Percentiles rank a stretch among this genome's conserved stretches.
Evolutionary conservation across 2,329 filamentous ascomycete species (phyloP).

Genomic region (Alternaria burnsii): DNA sequence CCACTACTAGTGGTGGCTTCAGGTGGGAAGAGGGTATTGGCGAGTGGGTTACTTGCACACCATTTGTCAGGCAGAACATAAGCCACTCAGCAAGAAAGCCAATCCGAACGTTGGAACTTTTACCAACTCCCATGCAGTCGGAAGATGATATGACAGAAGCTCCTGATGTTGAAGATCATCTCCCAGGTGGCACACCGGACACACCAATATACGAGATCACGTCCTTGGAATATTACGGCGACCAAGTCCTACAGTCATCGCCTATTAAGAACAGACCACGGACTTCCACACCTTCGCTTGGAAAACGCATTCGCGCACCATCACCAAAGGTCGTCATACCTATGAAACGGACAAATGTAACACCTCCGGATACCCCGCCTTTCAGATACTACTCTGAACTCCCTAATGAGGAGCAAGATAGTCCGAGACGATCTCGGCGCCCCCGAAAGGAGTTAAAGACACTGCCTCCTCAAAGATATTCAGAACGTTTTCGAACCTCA

Average conservation of each 20-base stretch:
- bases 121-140: conserved; percentile 42
- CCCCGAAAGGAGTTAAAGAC: conserved; percentile 12
- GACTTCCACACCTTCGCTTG: conserved; percentile 19
- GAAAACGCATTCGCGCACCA: conserved; percentile 37
- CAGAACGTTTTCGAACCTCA: conserved; percentile 25
- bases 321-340: conserved; percentile 42
- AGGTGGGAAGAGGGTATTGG: conserved; percentile 57
- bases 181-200: conserved; percentile 4
- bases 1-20: conserved; percentile 41
- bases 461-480: conserved; percentile 7
- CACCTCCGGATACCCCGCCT: conserved; percentile 24
- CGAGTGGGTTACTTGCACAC: conserved; percentile 57
- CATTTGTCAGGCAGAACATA: conserved; percentile 39
- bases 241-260: conserved; percentile 34
- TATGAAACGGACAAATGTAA: conserved; percentile 28
- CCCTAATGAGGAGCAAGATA: conserved; percentile 21
- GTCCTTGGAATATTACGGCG: conserved; percentile 26
- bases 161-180: conserved; percentile 24
- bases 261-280: conserved; percentile 31
- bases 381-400: conserved; percentile 29
- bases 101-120: conserved; percentile 30
- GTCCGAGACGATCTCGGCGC: conserved; percentile 12
- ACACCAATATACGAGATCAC: conserved; percentile 19
- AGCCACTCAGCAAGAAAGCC: conserved; percentile 25
- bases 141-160: conserved; percentile 22